Conservation (phyloP, 805 yeast genomes). For the Martiniozyma abietophila region DNA sequence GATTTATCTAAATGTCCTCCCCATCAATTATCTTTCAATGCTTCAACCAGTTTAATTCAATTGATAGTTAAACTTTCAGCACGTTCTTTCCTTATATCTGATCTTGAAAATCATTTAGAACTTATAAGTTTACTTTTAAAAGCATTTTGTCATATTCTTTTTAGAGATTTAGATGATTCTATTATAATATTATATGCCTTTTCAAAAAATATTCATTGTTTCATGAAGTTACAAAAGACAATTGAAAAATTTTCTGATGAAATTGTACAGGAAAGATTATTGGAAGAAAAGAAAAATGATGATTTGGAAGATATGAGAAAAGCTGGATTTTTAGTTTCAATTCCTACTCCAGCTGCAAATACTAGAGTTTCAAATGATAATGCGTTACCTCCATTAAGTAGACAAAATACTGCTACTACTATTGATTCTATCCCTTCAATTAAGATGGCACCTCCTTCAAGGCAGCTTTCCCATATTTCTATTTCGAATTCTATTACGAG, state of each 20-base stretch:
- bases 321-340: background rate
- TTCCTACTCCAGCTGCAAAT: conserved; percentile 2
- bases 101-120: conserved; percentile 37
- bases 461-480: conserved; percentile 11
- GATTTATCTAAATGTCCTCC: conserved; percentile 9
- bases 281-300: conserved; percentile 8
- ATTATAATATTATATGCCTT: conserved; percentile 45
- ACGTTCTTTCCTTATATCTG: conserved; percentile 28
- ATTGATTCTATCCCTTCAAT: conserved; percentile 9
- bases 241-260: conserved; percentile 23
- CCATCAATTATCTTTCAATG: conserved; percentile 40
- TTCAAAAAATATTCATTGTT: conserved; percentile 31
- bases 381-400: conserved; percentile 9
- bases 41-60: conserved; percentile 38
- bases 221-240: conserved; percentile 28
- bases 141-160: conserved; percentile 41
- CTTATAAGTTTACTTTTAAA: conserved; percentile 50
- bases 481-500: conserved; percentile 11
- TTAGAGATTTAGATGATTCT: conserved; percentile 43
- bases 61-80: conserved; percentile 32
- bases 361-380: background rate
- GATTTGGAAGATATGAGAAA: background rate
- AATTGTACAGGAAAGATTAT: conserved; percentile 13
- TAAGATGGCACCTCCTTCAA: conserved; percentile 6
- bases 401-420: conserved; percentile 12